phyloP scores from a whole-genome alignment of 2,329 filamentous ascomycete genomes.

The Teratosphaeria viscida region DNA sequence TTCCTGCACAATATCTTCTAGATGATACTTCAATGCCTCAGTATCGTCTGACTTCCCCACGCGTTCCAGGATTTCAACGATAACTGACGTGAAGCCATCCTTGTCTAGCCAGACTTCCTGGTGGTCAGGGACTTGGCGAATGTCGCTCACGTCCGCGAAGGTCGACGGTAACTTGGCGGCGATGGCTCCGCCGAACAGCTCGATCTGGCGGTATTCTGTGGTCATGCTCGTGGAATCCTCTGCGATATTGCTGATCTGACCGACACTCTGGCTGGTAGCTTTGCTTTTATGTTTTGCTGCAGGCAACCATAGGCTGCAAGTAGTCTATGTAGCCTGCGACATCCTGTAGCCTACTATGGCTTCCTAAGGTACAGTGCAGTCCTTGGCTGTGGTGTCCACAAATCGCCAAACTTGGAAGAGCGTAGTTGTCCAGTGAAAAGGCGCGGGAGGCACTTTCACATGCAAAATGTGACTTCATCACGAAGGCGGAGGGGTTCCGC shows the following conservation, averaged over 20 bases:
- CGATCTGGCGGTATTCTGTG: conserved; percentile 41
- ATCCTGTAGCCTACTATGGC: background rate
- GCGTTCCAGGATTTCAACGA: conserved; percentile 82
- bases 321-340: background rate
- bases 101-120: conserved; percentile 88
- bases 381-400: background rate
- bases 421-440: background rate
- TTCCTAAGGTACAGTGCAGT: background rate
- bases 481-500: background rate
- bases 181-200: conserved; percentile 65
- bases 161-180: conserved; percentile 55
- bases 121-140: conserved; percentile 71
- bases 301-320: background rate
- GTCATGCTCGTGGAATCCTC: background rate
- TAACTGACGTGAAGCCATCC: conserved; percentile 73
- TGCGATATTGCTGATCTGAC: background rate
- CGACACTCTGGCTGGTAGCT: background rate
- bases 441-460: background rate
- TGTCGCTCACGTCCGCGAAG: conserved; percentile 63
- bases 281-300: background rate
- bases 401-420: too few relatives aligned
- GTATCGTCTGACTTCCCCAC: conserved; percentile 58
- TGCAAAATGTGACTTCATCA: background rate
- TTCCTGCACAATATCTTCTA: conserved; percentile 35
- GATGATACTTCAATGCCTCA: conserved; percentile 47